These are phyloP conservation scores for Neurospora crassa DNA, from an alignment of 2,329 filamentous ascomycete genomes.

Conservation along the genomic window DNA sequence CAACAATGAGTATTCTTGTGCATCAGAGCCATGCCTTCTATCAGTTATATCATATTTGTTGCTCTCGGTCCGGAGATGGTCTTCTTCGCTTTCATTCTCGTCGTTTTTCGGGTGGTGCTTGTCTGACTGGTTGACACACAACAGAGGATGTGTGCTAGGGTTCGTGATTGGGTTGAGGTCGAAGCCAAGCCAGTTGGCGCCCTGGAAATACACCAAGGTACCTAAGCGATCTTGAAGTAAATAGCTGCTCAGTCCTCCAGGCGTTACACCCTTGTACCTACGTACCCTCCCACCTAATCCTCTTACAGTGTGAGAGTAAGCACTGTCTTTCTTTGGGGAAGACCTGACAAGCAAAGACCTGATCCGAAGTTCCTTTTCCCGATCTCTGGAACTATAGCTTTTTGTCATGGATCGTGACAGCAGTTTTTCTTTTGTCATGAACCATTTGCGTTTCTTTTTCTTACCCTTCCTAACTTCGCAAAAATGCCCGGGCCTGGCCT, in stretches of 20 bases:
- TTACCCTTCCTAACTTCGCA: background rate
- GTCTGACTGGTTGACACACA: background rate
- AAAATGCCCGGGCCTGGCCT: background rate
- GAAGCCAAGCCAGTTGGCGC: background rate
- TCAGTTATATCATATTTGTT: background rate
- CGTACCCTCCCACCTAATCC: background rate
- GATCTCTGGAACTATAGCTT: background rate
- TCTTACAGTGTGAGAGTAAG: background rate
- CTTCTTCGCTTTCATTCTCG: background rate
- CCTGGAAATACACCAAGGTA: background rate
- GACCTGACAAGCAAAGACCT: background rate
- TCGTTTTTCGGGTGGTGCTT: background rate
- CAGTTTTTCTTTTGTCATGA: background rate
- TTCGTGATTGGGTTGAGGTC: background rate
- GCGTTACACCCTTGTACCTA: background rate
- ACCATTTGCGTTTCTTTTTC: background rate
- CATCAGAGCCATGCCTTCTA: background rate
- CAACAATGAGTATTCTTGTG: background rate
- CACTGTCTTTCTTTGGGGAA: background rate
- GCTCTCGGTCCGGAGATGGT: background rate
- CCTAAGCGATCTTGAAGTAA: background rate
- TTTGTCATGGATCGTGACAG: background rate
- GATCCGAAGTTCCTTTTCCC: background rate
- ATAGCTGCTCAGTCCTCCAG: background rate
- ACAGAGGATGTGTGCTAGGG: background rate